Evolutionary conservation across 1,139 yeast species (phyloP).

Genomic region (Magnusiomyces suaveolens): DNA sequence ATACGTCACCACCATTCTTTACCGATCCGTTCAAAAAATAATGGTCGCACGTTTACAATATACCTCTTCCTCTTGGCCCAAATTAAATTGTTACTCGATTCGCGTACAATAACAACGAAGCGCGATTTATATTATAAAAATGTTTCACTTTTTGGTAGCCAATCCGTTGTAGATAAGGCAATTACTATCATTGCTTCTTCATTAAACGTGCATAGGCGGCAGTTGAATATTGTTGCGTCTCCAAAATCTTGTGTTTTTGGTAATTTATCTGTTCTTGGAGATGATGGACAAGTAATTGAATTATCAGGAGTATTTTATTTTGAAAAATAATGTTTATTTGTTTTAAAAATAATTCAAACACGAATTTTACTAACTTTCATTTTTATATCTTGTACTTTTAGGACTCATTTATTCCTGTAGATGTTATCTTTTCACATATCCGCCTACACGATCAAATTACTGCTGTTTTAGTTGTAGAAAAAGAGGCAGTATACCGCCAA

Average conservation of each 20-base stretch:
- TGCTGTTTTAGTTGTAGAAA: constrained; percentile 1
- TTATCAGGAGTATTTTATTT: neutral
- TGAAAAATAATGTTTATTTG: no score
- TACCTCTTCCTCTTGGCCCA: neutral
- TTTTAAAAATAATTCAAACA: no score
- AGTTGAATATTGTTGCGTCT: constrained; percentile 45
- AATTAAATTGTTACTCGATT: constrained; percentile 14
- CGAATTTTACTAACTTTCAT: no score
- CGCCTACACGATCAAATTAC: neutral
- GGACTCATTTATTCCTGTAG: constrained; percentile 3
- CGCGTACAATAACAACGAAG: constrained; percentile 33
- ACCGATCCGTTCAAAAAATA: neutral
- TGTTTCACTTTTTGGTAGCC: constrained; percentile 45
- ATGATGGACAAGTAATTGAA: neutral
- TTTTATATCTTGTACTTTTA: neutral
- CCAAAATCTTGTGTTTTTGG: constrained; percentile 56
- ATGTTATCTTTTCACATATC: neutral
- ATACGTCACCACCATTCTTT: neutral
- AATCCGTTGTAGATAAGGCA: constrained; percentile 37
- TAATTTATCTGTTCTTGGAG: neutral
- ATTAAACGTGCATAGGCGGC: constrained; percentile 24
- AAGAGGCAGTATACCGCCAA: constrained; percentile 20
- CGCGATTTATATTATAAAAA: constrained; percentile 62
- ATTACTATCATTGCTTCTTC: constrained; percentile 31
- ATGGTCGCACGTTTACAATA: neutral